Evolutionary conservation across 495 filamentous ascomycete species (phyloP).

Genomic region (Jackrogersella minutella): DNA sequence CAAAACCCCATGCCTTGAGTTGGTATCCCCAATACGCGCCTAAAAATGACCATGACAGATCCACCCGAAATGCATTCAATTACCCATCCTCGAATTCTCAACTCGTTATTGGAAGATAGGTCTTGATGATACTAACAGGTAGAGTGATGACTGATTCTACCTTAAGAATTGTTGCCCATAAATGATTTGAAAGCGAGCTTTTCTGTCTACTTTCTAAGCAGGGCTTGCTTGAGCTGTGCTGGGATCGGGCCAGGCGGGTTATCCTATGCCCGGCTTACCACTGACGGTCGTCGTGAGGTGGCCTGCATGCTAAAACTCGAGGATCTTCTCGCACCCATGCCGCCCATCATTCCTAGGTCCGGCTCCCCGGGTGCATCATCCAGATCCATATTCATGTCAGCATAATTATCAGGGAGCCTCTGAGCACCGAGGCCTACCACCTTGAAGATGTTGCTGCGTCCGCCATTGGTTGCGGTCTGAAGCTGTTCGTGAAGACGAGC

Average conservation of each 20-base stretch:
- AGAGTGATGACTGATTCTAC: constrained; percentile 3
- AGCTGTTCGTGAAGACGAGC: constrained; percentile 91
- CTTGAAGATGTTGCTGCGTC: constrained; percentile 64
- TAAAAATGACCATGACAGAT: constrained; percentile 24
- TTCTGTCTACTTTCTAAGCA: background rate
- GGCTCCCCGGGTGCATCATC: constrained; percentile 59
- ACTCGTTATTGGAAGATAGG: constrained; percentile 6
- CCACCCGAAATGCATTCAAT: constrained; percentile 28
- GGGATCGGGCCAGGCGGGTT: background rate
- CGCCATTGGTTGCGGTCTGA: constrained; percentile 71
- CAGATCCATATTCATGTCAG: constrained; percentile 44
- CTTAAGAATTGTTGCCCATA: background rate
- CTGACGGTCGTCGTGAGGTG: constrained; percentile 51
- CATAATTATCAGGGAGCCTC: constrained; percentile 55
- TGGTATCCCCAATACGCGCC: constrained; percentile 35
- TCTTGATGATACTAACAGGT: background rate
- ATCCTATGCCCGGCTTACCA: constrained; percentile 52
- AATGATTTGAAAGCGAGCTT: constrained; percentile 1
- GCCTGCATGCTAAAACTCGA: constrained; percentile 57
- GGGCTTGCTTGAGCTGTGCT: no score
- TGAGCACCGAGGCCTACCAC: constrained; percentile 57
- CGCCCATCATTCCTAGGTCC: constrained; percentile 47
- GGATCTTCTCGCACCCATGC: constrained; percentile 45
- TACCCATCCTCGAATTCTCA: constrained; percentile 18
- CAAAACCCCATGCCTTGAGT: constrained; percentile 8